These are phyloP conservation scores for Cotoneaster glaucophyllus DNA, from an alignment of 306 rosid genomes.

Conservation along the genomic window DNA sequence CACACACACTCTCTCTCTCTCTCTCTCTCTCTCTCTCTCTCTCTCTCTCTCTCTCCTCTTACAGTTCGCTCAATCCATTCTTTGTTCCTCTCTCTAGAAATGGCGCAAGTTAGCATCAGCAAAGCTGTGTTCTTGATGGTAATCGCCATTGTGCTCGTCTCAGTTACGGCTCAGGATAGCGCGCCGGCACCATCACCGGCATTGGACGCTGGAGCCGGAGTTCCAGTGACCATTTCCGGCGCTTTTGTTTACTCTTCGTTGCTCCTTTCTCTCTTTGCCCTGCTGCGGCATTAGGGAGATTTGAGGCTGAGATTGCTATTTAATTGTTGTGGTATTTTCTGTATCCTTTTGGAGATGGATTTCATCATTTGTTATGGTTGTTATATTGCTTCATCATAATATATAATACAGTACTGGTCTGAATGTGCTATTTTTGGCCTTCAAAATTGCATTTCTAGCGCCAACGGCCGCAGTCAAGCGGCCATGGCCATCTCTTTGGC, in stretches of 20 bases:
- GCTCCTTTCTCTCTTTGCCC: slow-evolving; percentile 28
- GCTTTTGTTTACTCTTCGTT: slow-evolving; percentile 21
- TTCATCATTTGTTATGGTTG: slow-evolving; percentile 9
- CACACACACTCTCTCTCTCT: not conserved
- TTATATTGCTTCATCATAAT: not conserved
- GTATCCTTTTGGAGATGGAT: not conserved
- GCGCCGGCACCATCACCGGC: slow-evolving; percentile 43
- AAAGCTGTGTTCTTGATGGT: slow-evolving; percentile 23
- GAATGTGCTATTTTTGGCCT: not conserved
- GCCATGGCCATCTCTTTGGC: not conserved
- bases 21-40: not conserved
- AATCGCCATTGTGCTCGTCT: slow-evolving; percentile 26
- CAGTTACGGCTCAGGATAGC: slow-evolving; percentile 24
- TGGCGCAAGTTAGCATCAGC: slow-evolving; percentile 40
- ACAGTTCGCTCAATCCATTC: not conserved
- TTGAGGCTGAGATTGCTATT: not conserved
- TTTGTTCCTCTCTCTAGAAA: slow-evolving; percentile 8
- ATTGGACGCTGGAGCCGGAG: slow-evolving; percentile 40
- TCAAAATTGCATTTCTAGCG: not conserved
- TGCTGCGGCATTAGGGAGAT: slow-evolving; percentile 31
- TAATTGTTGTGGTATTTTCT: not conserved
- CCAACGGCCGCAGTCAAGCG: not conserved
- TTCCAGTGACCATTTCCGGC: slow-evolving; percentile 25
- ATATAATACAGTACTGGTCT: not conserved
- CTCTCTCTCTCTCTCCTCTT: not conserved